Conservation (phyloP, 1,139 yeast species). For the Scheffersomyces stambukii region DNA sequence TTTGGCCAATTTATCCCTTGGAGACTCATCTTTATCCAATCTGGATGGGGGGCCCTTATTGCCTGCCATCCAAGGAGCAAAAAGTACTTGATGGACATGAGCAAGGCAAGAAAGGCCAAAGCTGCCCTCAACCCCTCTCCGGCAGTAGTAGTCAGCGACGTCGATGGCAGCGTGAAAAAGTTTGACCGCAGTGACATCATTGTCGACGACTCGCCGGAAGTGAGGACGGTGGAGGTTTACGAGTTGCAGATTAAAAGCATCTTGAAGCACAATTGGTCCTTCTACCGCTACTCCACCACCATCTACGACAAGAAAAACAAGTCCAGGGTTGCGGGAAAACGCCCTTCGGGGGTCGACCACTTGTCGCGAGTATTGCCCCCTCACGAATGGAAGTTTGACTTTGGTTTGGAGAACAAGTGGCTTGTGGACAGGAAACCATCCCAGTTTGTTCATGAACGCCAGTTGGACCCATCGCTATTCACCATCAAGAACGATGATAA, state of each 20-base stretch:
- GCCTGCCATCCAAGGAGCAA: conserved; percentile 57
- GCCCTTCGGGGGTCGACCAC: conserved; percentile 61
- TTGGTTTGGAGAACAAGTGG: conserved; percentile 60
- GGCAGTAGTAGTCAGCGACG: neutral
- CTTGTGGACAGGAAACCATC: conserved; percentile 50
- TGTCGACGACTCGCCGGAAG: conserved; percentile 65
- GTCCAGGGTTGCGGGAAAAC: conserved; percentile 50
- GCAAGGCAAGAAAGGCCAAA: conserved; percentile 8
- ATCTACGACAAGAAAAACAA: conserved; percentile 52
- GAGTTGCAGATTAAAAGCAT: conserved; percentile 69
- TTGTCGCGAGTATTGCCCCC: conserved; percentile 65
- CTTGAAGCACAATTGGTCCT: conserved; percentile 56
- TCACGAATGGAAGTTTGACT: conserved; percentile 67
- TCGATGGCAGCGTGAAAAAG: conserved; percentile 5
- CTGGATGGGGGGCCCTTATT: conserved; percentile 51
- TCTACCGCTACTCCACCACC: conserved; percentile 27
- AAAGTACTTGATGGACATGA: conserved; percentile 22
- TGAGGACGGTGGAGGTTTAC: conserved; percentile 62
- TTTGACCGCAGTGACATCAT: conserved; percentile 49
- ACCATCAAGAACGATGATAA: conserved; percentile 33
- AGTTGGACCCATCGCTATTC: conserved; percentile 21
- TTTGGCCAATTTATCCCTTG: conserved; percentile 68
- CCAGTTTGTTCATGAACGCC: conserved; percentile 51
- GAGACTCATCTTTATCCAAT: conserved; percentile 50
- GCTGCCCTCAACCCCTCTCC: neutral